phyloP scores from a whole-genome alignment of 1,139 yeast species.

The Yamadazyma dushanensis region DNA sequence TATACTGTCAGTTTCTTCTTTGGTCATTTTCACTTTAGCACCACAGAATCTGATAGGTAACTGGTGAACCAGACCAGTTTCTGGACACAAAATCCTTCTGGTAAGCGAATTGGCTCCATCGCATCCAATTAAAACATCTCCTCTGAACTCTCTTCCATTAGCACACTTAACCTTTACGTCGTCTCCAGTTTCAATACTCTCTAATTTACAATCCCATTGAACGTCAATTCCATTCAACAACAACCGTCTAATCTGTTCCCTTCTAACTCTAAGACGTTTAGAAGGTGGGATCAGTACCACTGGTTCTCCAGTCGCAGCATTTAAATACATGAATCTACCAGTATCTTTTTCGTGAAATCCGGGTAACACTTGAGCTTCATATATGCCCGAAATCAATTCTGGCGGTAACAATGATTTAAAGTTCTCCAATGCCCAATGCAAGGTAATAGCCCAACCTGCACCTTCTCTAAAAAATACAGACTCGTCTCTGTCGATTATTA shows the following conservation, averaged over 20 bases:
- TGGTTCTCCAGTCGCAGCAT: constrained; percentile 24
- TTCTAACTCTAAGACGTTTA: constrained; percentile 23
- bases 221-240: constrained; percentile 23
- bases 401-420: constrained; percentile 22
- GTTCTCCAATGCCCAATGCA: constrained; percentile 27
- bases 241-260: constrained; percentile 25
- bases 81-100: constrained; percentile 19
- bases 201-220: constrained; percentile 23
- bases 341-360: constrained; percentile 23
- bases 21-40: constrained; percentile 21
- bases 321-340: constrained; percentile 27
- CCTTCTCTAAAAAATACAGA: constrained; percentile 20
- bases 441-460: constrained; percentile 30
- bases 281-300: constrained; percentile 28
- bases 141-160: constrained; percentile 21
- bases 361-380: constrained; percentile 25
- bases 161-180: constrained; percentile 19
- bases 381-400: constrained; percentile 17
- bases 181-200: constrained; percentile 10
- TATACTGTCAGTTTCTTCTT: constrained; percentile 19
- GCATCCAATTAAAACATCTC: constrained; percentile 23
- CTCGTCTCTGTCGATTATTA: constrained; percentile 25
- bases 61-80: constrained; percentile 19
- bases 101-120: constrained; percentile 26
- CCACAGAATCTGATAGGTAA: constrained; percentile 28